phyloP scores from a whole-genome alignment of 2,329 filamentous ascomycete genomes.

The Phaeosphaeriaceae sp. region DNA sequence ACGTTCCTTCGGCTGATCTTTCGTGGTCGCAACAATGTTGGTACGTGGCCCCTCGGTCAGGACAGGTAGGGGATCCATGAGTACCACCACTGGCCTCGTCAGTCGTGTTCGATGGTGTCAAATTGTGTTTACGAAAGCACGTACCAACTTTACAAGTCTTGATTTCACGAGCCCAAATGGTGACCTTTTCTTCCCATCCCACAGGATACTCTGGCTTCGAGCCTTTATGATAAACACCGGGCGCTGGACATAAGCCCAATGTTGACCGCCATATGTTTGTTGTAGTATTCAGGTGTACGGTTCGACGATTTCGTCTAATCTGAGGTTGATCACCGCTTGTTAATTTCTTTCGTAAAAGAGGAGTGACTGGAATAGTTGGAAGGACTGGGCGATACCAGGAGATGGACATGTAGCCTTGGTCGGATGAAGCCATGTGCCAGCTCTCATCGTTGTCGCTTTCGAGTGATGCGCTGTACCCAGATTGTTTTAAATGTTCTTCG shows the following conservation, averaged over 20 bases:
- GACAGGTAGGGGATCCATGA: not conserved
- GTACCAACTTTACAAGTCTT: constrained; percentile 14
- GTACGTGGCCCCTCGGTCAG: not conserved
- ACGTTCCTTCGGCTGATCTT: not conserved
- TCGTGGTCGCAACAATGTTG: not conserved
- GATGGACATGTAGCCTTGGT: constrained; percentile 13
- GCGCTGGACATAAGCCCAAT: constrained; percentile 14
- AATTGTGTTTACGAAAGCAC: not conserved
- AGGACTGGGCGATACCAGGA: constrained; percentile 19
- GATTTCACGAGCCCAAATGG: constrained; percentile 13
- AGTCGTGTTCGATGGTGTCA: not conserved
- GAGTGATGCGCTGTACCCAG: constrained; percentile 9
- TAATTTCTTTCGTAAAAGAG: constrained; percentile 8
- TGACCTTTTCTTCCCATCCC: constrained; percentile 17
- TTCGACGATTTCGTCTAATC: constrained; percentile 1
- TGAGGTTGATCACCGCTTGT: constrained; percentile 3
- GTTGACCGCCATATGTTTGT: constrained; percentile 16
- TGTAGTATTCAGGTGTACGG: not conserved
- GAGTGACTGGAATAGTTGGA: constrained; percentile 4
- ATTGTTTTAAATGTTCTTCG: constrained; percentile 19
- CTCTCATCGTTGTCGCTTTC: not conserved
- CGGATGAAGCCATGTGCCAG: constrained; percentile 9
- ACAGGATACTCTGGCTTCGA: constrained; percentile 13
- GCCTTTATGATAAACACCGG: constrained; percentile 11
- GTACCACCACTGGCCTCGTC: not conserved